These are phyloP conservation scores for Cladophialophora exuberans DNA, from an alignment of 2,329 filamentous ascomycete genomes.

Conservation along the genomic window DNA sequence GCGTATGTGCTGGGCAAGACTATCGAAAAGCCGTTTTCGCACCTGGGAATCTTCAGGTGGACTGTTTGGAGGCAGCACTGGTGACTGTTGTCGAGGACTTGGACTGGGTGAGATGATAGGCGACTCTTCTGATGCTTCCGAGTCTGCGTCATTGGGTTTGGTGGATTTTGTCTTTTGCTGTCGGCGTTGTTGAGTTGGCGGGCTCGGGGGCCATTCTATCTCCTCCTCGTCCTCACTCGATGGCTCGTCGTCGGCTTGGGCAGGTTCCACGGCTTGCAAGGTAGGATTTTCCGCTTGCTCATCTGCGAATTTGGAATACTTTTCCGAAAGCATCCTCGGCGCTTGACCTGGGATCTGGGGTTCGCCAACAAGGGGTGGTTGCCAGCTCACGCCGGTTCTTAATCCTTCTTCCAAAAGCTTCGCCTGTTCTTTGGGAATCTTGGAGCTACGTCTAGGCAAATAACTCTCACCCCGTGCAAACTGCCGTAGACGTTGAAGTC, in stretches of 20 bases:
- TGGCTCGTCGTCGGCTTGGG: neutral
- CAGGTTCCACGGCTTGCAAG: neutral
- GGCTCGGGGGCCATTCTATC: conserved; percentile 12
- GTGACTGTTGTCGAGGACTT: neutral
- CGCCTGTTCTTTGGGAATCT: conserved; percentile 22
- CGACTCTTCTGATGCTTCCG: neutral
- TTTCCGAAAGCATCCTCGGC: conserved; percentile 18
- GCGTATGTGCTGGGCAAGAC: too few species aligned
- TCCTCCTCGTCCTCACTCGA: neutral
- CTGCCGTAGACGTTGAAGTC: conserved; percentile 18
- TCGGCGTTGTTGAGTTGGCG: conserved; percentile 18
- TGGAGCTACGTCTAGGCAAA: conserved; percentile 18
- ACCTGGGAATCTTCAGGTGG: conserved; percentile 3
- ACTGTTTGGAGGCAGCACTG: conserved; percentile 10
- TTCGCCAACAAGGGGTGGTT: conserved; percentile 28
- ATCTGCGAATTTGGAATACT: conserved; percentile 15
- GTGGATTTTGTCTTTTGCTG: neutral
- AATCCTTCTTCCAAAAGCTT: conserved; percentile 17
- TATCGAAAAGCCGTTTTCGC: neutral
- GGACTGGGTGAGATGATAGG: conserved; percentile 4
- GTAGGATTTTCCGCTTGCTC: neutral
- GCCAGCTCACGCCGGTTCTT: conserved; percentile 33
- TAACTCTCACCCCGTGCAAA: conserved; percentile 11
- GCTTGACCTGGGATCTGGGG: conserved; percentile 23
- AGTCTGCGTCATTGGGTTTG: conserved; percentile 7